Conservation (phyloP, 352 stramenopile genomes). For the Lagenidium sp. region DNA sequence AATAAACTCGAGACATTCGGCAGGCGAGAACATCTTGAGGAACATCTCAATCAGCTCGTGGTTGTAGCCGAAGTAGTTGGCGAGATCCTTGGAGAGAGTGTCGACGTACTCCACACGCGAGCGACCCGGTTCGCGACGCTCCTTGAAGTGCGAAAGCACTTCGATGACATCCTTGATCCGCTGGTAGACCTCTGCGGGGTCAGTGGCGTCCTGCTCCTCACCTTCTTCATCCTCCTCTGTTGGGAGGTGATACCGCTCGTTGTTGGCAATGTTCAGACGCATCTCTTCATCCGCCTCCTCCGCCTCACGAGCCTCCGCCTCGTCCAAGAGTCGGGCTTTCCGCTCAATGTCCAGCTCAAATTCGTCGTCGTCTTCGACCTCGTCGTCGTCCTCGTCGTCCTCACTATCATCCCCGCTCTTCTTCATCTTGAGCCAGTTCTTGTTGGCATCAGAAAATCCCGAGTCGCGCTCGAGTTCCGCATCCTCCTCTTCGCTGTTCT, state of each 20-base stretch:
- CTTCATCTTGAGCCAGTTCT: slow-evolving; percentile 82
- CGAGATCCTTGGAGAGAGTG: slow-evolving; percentile 87
- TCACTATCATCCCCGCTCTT: slow-evolving; percentile 26
- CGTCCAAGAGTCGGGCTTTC: slow-evolving; percentile 74
- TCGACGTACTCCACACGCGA: slow-evolving; percentile 95
- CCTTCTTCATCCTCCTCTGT: slow-evolving; percentile 68
- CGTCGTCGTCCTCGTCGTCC: slow-evolving; percentile 35
- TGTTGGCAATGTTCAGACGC: slow-evolving; percentile 81
- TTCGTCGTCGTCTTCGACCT: slow-evolving; percentile 35
- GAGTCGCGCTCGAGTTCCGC: slow-evolving; percentile 27
- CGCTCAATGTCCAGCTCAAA: slow-evolving; percentile 83
- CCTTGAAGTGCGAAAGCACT: slow-evolving; percentile 94
- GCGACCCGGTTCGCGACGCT: slow-evolving; percentile 85
- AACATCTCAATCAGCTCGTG: slow-evolving; percentile 97
- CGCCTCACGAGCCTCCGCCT: slow-evolving; percentile 58
- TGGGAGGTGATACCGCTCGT: slow-evolving; percentile 74
- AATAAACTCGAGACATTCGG: slow-evolving; percentile 98
- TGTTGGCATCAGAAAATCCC: slow-evolving; percentile 80
- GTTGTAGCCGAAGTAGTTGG: slow-evolving; percentile 98
- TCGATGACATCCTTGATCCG: slow-evolving; percentile 92
- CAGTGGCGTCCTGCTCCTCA: slow-evolving; percentile 41
- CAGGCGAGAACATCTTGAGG: slow-evolving; percentile 95
- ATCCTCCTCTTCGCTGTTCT: slow-evolving; percentile 33
- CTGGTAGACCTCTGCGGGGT: slow-evolving; percentile 87
- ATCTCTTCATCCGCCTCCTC: slow-evolving; percentile 79